A percentile compares a stretch with the other conserved stretches of the same genome.
Conservation (phyloP, 2,329 filamentous ascomycete genomes). For the Neonectria faginata region DNA sequence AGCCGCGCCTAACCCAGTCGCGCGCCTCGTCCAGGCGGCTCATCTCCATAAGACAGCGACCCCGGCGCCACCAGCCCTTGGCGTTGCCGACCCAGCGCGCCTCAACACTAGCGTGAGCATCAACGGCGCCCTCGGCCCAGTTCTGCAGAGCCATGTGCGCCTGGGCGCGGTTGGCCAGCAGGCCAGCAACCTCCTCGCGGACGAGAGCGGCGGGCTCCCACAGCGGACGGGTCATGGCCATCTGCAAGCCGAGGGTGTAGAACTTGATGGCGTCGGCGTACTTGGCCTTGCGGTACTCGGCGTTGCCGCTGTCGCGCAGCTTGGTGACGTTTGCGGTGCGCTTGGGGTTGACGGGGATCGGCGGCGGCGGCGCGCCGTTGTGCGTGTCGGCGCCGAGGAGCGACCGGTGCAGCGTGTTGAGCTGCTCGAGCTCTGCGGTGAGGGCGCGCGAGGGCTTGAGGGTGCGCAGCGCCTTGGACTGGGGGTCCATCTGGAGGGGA, state of each 20-base stretch:
- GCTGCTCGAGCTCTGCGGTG: constrained; percentile 73
- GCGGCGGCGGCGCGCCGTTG: constrained; percentile 80
- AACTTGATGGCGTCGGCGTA: constrained; percentile 81
- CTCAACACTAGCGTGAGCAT: constrained; percentile 90
- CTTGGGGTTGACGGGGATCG: constrained; percentile 92
- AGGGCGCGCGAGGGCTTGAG: constrained; percentile 63
- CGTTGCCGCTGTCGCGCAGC: constrained; percentile 88
- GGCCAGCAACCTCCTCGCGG: constrained; percentile 81
- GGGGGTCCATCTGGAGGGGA: constrained; percentile 83
- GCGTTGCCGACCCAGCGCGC: constrained; percentile 87
- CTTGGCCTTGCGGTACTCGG: constrained; percentile 81
- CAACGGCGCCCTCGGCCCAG: constrained; percentile 88
- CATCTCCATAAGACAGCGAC: constrained; percentile 91
- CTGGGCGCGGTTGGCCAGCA: constrained; percentile 91
- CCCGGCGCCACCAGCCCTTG: constrained; percentile 94
- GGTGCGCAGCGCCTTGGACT: constrained; percentile 77
- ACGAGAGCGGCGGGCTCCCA: constrained; percentile 92
- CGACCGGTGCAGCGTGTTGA: constrained; percentile 83
- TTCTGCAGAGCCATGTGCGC: constrained; percentile 84
- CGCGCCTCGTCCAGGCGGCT: constrained; percentile 83
- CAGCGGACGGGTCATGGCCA: constrained; percentile 82
- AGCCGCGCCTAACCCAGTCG: constrained; percentile 79
- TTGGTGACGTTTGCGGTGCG: constrained; percentile 89
- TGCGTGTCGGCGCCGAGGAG: constrained; percentile 70
- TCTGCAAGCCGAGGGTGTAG: constrained; percentile 88